Percentiles rank a stretch among this genome's conserved stretches.
These are phyloP conservation scores for Novymonas esmeraldas DNA, from an alignment of 208 protist genomes.

Conservation along the genomic window DNA sequence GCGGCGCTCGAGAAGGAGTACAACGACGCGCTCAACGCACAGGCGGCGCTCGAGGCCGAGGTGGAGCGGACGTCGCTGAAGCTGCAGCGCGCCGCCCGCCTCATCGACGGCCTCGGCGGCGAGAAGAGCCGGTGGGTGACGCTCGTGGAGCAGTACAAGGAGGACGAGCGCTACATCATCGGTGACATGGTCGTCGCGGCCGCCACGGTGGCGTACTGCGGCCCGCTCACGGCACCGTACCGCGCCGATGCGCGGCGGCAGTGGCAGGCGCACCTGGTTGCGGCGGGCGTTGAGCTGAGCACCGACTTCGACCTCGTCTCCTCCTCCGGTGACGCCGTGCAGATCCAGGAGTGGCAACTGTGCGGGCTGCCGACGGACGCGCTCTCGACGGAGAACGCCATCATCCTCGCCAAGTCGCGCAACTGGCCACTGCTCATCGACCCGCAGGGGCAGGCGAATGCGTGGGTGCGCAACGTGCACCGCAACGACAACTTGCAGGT, in stretches of 20 bases:
- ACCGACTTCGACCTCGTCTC: slow-evolving; percentile 79
- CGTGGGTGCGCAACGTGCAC: slow-evolving; percentile 97
- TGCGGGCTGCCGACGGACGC: slow-evolving; percentile 95
- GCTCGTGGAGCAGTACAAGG: slow-evolving; percentile 91
- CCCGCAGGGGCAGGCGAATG: slow-evolving; percentile 97
- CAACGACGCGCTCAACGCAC: slow-evolving; percentile 90
- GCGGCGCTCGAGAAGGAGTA: slow-evolving; percentile 94
- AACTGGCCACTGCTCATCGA: slow-evolving; percentile 99
- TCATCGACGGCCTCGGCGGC: slow-evolving; percentile 97
- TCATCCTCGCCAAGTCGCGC: slow-evolving; percentile 94
- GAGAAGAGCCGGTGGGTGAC: slow-evolving; percentile 95
- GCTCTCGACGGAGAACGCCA: slow-evolving; percentile 97
- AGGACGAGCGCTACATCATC: slow-evolving; percentile 81
- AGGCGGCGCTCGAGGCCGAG: slow-evolving; percentile 93
- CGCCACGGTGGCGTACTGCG: slow-evolving; percentile 96
- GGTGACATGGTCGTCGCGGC: slow-evolving; percentile 97
- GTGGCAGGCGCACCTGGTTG: slow-evolving; percentile 86
- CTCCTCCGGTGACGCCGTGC: slow-evolving; percentile 94
- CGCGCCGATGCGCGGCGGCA: slow-evolving; percentile 77
- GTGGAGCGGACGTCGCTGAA: slow-evolving; percentile 95
- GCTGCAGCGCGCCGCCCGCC: slow-evolving; percentile 93
- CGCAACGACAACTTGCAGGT: slow-evolving; percentile 93
- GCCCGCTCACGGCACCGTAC: slow-evolving; percentile 95
- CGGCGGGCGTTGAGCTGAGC: slow-evolving; percentile 59
- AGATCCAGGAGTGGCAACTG: slow-evolving; percentile 96